phyloP scores from a whole-genome alignment of 2,329 filamentous ascomycete species.

The Botrytis deweyae region DNA sequence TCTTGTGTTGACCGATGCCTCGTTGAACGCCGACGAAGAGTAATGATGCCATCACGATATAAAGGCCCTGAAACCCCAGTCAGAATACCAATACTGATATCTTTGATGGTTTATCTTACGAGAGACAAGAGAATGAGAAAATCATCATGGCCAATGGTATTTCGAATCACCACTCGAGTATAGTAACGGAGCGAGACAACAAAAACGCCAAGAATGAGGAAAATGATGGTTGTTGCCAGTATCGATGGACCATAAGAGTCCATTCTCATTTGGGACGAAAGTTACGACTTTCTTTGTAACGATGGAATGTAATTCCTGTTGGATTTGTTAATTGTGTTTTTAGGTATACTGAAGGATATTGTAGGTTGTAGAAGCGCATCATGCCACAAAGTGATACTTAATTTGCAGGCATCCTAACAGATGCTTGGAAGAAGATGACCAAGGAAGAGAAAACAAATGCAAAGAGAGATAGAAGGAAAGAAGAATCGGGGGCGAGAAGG shows the following conservation, averaged over 20 bases:
- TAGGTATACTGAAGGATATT: slow-evolving; percentile 17
- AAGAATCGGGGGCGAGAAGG: background rate
- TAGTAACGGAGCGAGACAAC: slow-evolving; percentile 19
- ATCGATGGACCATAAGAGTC: slow-evolving; percentile 20
- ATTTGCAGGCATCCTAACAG: background rate
- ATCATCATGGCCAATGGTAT: slow-evolving; percentile 20
- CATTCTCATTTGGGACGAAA: slow-evolving; percentile 6
- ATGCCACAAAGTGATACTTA: background rate
- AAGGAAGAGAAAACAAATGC: background rate
- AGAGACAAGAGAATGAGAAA: slow-evolving; percentile 17
- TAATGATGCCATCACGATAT: slow-evolving; percentile 18
- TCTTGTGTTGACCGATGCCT: slow-evolving; percentile 18
- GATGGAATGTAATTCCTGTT: background rate
- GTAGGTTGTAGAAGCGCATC: slow-evolving; percentile 14
- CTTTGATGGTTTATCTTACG: background rate
- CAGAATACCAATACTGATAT: background rate
- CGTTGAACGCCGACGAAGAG: slow-evolving; percentile 18
- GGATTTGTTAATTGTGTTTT: background rate
- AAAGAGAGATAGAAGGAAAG: background rate
- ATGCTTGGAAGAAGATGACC: background rate
- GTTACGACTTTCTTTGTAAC: background rate
- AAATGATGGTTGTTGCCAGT: slow-evolving; percentile 12
- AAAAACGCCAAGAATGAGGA: slow-evolving; percentile 15
- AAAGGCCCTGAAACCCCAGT: slow-evolving; percentile 5
- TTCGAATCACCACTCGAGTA: slow-evolving; percentile 12